Evolutionary conservation across 23 red algal species (phyloP).

Genomic region (Chondrus crispus): DNA sequence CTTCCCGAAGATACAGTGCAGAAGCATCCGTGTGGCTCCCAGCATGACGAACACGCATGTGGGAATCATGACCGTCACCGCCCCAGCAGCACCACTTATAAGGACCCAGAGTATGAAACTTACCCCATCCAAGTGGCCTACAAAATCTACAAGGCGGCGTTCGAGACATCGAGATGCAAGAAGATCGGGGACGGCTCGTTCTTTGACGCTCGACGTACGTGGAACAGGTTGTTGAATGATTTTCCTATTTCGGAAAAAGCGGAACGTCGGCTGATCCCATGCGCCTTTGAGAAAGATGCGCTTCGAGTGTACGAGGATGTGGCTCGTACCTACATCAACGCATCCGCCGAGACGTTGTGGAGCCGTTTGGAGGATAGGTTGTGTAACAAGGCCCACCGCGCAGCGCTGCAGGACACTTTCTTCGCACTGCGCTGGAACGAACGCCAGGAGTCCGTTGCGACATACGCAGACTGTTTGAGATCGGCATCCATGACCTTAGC

Average conservation of each 20-base stretch:
- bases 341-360: neutral
- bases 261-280: neutral
- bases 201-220: neutral
- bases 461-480: neutral
- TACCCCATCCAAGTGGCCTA: neutral
- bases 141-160: neutral
- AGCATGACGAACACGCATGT: too few relatives aligned
- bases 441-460: neutral
- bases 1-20: too few relatives aligned
- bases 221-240: neutral
- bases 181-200: constrained; percentile 1
- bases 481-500: neutral
- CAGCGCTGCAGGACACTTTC: constrained; percentile 15
- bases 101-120: neutral
- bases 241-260: neutral
- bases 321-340: neutral
- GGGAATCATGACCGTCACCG: too few relatives aligned
- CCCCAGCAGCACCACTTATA: too few relatives aligned
- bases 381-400: neutral
- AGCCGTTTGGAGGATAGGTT: neutral
- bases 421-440: neutral
- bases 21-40: too few relatives aligned
- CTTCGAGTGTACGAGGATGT: neutral
- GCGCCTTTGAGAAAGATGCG: neutral
- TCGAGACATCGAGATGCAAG: neutral